These are phyloP conservation scores for Sporothrix brunneoviolacea DNA, from an alignment of 2,329 filamentous ascomycete species.

Conservation along the genomic window DNA sequence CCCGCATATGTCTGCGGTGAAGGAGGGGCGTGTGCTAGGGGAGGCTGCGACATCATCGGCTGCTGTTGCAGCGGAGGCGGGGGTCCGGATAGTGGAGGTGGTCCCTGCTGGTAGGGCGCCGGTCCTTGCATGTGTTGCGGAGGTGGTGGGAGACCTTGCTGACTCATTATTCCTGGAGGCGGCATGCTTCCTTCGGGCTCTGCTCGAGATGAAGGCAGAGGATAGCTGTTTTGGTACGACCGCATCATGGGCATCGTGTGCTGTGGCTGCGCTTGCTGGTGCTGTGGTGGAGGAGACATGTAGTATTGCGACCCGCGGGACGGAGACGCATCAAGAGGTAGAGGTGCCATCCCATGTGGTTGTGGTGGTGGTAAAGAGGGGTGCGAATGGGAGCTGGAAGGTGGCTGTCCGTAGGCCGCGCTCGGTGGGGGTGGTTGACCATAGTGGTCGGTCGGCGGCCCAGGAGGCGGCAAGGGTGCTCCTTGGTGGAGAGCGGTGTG, in stretches of 20 bases:
- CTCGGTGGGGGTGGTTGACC: constrained; percentile 2
- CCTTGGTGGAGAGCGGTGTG: constrained; percentile 10
- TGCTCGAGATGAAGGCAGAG: neutral
- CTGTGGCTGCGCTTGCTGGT: neutral
- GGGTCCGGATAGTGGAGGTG: too few relatives aligned
- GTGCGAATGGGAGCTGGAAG: too few relatives aligned
- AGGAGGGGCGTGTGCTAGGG: neutral
- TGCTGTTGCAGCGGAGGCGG: too few relatives aligned
- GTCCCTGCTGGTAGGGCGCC: constrained; percentile 1
- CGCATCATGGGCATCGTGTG: constrained; percentile 13
- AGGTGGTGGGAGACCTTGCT: too few relatives aligned
- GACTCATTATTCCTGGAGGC: too few relatives aligned
- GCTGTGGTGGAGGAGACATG: constrained; percentile 13
- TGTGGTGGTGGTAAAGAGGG: too few relatives aligned
- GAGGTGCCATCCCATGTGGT: too few relatives aligned
- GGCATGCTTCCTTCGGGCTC: neutral
- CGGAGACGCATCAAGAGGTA: too few relatives aligned
- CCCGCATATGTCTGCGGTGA: constrained; percentile 1
- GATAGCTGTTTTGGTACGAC: constrained; percentile 7
- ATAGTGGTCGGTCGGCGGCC: constrained; percentile 5
- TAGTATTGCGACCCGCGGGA: constrained; percentile 14
- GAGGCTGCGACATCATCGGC: neutral
- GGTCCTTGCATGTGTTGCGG: too few relatives aligned
- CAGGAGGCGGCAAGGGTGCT: neutral
- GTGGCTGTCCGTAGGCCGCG: constrained; percentile 3